phyloP scores from a whole-genome alignment of 1,139 yeast species.

The Yamadazyma songkhlaensis region DNA sequence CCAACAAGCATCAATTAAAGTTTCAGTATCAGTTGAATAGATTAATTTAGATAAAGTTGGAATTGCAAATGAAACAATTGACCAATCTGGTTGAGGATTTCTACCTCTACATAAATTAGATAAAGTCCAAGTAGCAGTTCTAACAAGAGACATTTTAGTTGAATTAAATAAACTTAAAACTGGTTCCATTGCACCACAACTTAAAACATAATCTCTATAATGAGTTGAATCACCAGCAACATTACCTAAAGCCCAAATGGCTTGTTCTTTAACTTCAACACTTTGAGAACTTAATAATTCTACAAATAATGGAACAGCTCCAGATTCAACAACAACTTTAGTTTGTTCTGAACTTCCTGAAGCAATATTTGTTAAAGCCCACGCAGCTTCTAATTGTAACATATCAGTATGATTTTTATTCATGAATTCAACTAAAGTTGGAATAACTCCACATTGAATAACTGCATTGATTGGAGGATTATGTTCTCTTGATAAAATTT shows the following conservation, averaged over 20 bases:
- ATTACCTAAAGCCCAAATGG: conserved; percentile 98
- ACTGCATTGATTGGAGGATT: conserved; percentile 98
- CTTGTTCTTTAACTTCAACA: conserved; percentile 94
- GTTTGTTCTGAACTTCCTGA: conserved; percentile 95
- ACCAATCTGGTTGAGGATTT: conserved; percentile 96
- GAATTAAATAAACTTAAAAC: conserved; percentile 75
- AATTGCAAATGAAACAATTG: conserved; percentile 75
- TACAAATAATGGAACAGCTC: conserved; percentile 92
- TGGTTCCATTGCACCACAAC: conserved; percentile 86
- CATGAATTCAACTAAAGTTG: conserved; percentile 86
- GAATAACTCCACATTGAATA: conserved; percentile 89
- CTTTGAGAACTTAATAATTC: conserved; percentile 76
- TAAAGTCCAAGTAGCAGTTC: conserved; percentile 98
- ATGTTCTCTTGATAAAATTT: conserved; percentile 87
- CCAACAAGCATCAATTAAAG: conserved; percentile 97
- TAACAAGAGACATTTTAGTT: conserved; percentile 79
- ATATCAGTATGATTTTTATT: conserved; percentile 73
- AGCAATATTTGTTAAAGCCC: conserved; percentile 98
- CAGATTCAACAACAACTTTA: conserved; percentile 82
- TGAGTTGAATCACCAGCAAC: conserved; percentile 95
- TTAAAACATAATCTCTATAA: conserved; percentile 84
- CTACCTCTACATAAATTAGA: conserved; percentile 96
- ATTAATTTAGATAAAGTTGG: conserved; percentile 91
- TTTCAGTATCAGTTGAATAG: conserved; percentile 88
- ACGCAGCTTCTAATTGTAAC: conserved; percentile 96